These are phyloP conservation scores for Chenopodium suecicum DNA, from an alignment of 148 eudicot species.

Conservation along the genomic window DNA sequence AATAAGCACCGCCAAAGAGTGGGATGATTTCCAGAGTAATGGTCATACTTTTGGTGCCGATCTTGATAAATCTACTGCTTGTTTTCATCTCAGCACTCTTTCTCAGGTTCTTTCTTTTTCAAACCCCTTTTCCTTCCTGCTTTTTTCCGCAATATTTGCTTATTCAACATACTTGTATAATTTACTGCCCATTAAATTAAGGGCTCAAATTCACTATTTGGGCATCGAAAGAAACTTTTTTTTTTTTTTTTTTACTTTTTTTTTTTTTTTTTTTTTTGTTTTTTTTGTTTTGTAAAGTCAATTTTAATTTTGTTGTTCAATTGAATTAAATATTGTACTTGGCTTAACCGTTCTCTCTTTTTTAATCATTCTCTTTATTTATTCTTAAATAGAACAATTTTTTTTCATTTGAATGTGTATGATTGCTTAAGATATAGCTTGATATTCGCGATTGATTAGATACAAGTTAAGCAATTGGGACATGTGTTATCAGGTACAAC, in stretches of 20 bases:
- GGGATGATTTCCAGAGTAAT: slow-evolving; percentile 57
- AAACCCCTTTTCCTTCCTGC: too few relatives aligned
- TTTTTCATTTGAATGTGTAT: too few relatives aligned
- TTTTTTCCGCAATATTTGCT: neutral
- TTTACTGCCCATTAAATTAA: neutral
- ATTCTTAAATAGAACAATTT: too few relatives aligned
- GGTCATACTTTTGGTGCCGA: slow-evolving; percentile 57
- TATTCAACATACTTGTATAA: neutral
- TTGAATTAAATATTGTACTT: too few relatives aligned
- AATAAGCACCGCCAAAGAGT: slow-evolving; percentile 71
- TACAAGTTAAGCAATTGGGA: neutral
- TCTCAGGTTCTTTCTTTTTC: slow-evolving; percentile 48
- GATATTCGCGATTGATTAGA: neutral
- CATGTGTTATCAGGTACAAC: slow-evolving; percentile 52
- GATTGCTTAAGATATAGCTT: too few relatives aligned
- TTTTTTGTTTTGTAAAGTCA: too few relatives aligned
- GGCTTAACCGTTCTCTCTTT: neutral
- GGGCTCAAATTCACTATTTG: neutral
- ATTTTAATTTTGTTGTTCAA: too few relatives aligned
- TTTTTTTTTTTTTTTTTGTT: too few relatives aligned
- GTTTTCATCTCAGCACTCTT: slow-evolving; percentile 81
- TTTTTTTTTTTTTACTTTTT: too few relatives aligned
- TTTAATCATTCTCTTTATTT: too few relatives aligned
- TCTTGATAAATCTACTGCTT: slow-evolving; percentile 63
- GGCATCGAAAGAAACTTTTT: too few relatives aligned